These are phyloP conservation scores for Ustilago crameri DNA, from an alignment of 1,284 basidiomycete species.

Conservation along the genomic window DNA sequence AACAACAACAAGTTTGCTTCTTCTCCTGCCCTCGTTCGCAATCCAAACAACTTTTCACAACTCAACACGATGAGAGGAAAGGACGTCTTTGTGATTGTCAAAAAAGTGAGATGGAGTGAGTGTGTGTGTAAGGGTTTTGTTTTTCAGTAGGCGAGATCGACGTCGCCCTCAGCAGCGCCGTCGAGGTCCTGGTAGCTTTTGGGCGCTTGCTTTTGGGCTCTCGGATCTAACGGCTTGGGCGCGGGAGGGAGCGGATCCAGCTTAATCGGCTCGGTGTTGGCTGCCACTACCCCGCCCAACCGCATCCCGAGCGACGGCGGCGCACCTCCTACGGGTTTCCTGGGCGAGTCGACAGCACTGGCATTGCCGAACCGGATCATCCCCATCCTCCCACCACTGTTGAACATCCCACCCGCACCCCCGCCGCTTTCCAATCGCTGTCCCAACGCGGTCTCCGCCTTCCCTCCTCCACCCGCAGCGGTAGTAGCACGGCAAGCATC, in stretches of 20 bases:
- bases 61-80: too few relatives aligned
- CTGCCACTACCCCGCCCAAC: constrained; percentile 23
- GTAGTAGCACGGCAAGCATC: constrained; percentile 47
- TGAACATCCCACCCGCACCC: constrained; percentile 20
- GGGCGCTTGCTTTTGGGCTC: constrained; percentile 29
- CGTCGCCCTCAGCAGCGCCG: constrained; percentile 47
- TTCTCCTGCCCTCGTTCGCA: too few relatives aligned
- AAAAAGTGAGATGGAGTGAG: too few relatives aligned
- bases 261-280: constrained; percentile 11
- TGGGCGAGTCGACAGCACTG: constrained; percentile 32
- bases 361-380: constrained; percentile 46
- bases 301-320: constrained; percentile 30
- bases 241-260: constrained; percentile 39
- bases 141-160: constrained; percentile 49
- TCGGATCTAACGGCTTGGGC: constrained; percentile 54
- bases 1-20: too few relatives aligned
- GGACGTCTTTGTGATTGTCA: too few relatives aligned
- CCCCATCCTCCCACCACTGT: constrained; percentile 35
- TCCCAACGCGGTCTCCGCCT: constrained; percentile 5
- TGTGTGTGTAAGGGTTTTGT: too few relatives aligned
- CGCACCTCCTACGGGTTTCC: not conserved
- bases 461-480: constrained; percentile 10
- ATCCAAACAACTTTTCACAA: too few relatives aligned
- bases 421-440: constrained; percentile 18
- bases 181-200: constrained; percentile 61